These are phyloP conservation scores for Aspergillus cristatus DNA, from an alignment of 495 filamentous ascomycete genomes.

Conservation along the genomic window DNA sequence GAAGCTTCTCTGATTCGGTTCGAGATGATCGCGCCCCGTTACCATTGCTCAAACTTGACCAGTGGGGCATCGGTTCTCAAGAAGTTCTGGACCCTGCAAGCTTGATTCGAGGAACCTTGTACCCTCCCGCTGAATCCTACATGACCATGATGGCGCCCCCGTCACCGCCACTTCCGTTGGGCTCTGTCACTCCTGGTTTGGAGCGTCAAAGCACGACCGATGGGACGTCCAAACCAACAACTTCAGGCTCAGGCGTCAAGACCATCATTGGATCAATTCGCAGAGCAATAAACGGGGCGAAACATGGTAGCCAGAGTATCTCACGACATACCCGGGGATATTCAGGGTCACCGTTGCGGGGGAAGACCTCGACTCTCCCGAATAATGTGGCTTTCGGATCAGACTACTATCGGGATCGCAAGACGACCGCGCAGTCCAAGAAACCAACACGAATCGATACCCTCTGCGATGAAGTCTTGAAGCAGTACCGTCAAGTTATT, in stretches of 20 bases:
- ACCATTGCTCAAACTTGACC: conserved; percentile 32
- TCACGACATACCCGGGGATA: conserved; percentile 34
- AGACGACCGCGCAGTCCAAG: conserved; percentile 24
- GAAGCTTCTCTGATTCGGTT: conserved; percentile 79
- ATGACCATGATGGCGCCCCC: conserved; percentile 61
- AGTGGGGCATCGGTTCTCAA: conserved; percentile 37
- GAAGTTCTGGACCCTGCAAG: conserved; percentile 66
- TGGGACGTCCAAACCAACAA: conserved; percentile 19
- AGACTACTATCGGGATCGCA: conserved; percentile 37
- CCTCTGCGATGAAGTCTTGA: conserved; percentile 64
- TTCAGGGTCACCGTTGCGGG: conserved; percentile 14
- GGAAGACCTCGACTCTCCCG: conserved; percentile 38
- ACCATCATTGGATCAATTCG: conserved; percentile 81
- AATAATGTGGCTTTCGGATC: conserved; percentile 38
- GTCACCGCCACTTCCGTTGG: conserved; percentile 41
- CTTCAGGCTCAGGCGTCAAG: conserved; percentile 60
- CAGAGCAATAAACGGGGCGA: conserved; percentile 66
- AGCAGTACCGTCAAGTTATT: conserved; percentile 45
- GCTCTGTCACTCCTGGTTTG: conserved; percentile 10
- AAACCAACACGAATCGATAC: conserved; percentile 55
- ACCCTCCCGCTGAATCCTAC: conserved; percentile 66
- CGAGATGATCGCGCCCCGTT: conserved; percentile 60
- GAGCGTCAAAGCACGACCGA: conserved; percentile 28
- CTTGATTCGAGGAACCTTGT: conserved; percentile 72
- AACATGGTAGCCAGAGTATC: conserved; percentile 36